Percentiles rank a stretch among this genome's conserved stretches.
phyloP scores from a whole-genome alignment of 2,329 filamentous ascomycete genomes.

The Huntiella bhutanensis region DNA sequence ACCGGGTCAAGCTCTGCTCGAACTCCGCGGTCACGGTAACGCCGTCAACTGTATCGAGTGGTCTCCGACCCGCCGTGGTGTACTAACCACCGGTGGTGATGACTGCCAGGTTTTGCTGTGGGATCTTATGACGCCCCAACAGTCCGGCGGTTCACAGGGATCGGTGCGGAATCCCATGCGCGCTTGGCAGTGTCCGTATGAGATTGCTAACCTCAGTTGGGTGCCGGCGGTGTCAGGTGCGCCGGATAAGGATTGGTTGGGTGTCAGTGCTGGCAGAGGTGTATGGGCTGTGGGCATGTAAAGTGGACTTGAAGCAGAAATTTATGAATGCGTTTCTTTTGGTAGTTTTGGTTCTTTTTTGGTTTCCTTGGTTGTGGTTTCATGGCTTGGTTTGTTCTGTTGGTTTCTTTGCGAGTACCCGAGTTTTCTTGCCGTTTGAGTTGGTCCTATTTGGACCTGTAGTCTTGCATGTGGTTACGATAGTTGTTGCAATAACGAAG shows the following conservation, averaged over 20 bases:
- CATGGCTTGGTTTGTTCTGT: background rate
- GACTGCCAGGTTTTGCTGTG: slow-evolving; percentile 83
- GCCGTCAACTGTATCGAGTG: slow-evolving; percentile 88
- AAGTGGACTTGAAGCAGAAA: background rate
- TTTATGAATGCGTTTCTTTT: background rate
- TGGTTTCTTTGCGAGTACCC: background rate
- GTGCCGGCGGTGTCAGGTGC: slow-evolving; percentile 47
- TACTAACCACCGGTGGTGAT: slow-evolving; percentile 78
- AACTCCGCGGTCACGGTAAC: slow-evolving; percentile 74
- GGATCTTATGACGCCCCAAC: slow-evolving; percentile 55
- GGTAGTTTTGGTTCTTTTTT: slow-evolving; percentile 1
- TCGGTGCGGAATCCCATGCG: slow-evolving; percentile 50
- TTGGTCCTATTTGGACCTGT: no score
- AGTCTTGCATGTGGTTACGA: no score
- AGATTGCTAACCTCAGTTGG: slow-evolving; percentile 73
- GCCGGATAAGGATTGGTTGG: slow-evolving; percentile 61
- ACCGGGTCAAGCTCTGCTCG: slow-evolving; percentile 82
- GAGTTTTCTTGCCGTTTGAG: background rate
- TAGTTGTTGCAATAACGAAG: no score
- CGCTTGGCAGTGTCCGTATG: slow-evolving; percentile 72
- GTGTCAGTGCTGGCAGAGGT: slow-evolving; percentile 61
- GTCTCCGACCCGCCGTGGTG: slow-evolving; percentile 72
- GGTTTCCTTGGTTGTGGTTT: background rate
- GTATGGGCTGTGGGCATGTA: slow-evolving; percentile 50
- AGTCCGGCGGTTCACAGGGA: slow-evolving; percentile 28